phyloP scores from a whole-genome alignment of 2,329 filamentous ascomycete genomes.

The Curvularia lunata region DNA sequence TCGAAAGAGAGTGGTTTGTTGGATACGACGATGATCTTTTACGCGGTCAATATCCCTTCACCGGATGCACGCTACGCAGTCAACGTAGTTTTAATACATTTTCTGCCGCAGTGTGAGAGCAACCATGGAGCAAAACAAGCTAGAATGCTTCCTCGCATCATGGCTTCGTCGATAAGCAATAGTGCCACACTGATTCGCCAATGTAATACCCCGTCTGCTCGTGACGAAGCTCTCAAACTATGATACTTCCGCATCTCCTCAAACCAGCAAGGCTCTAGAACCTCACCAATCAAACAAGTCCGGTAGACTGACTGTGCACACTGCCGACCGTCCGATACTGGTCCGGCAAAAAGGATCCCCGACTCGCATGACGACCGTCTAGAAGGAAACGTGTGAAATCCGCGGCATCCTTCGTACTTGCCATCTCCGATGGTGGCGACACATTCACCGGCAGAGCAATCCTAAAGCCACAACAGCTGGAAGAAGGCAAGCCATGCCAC shows the following conservation, averaged over 20 bases:
- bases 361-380: not conserved
- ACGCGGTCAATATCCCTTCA: not conserved
- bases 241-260: not conserved
- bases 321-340: not conserved
- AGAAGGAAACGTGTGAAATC: not conserved
- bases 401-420: not conserved
- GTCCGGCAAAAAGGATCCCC: not conserved
- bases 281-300: not conserved
- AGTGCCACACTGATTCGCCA: not conserved
- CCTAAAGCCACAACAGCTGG: not conserved
- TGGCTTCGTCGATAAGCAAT: not conserved
- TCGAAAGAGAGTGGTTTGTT: not conserved
- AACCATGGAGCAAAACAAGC: not conserved
- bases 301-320: not conserved
- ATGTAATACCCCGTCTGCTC: too few relatives aligned
- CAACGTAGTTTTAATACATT: not conserved
- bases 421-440: conserved; percentile 5
- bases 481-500: not conserved
- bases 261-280: not conserved
- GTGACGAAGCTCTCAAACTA: not conserved
- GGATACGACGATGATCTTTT: not conserved
- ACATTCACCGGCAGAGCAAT: conserved; percentile 8
- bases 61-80: not conserved
- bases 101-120: not conserved
- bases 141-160: not conserved